Percentiles rank a stretch among this genome's conserved stretches.
Evolutionary conservation across 2,329 filamentous ascomycete species (phyloP).

Genomic region (Dothistroma septosporum): DNA sequence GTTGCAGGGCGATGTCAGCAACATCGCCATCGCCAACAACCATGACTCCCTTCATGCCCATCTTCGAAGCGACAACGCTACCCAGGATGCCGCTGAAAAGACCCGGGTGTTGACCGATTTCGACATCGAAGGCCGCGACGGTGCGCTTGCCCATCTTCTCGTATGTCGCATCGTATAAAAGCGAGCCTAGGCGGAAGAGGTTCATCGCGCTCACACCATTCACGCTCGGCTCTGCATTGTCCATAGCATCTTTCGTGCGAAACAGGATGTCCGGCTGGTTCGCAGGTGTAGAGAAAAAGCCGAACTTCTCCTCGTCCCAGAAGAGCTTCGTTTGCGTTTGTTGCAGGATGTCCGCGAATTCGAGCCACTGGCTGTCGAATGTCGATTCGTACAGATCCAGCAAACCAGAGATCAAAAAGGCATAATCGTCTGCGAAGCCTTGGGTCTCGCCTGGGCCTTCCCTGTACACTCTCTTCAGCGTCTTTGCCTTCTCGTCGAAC

Average conservation of each 20-base stretch:
- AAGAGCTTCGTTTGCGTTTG: slow-evolving; percentile 71
- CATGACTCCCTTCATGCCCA: slow-evolving; percentile 63
- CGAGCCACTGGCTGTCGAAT: slow-evolving; percentile 67
- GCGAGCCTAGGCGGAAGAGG: slow-evolving; percentile 70
- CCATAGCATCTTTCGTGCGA: slow-evolving; percentile 91
- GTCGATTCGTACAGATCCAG: slow-evolving; percentile 82
- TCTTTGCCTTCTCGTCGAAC: slow-evolving; percentile 60
- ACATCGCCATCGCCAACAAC: slow-evolving; percentile 48
- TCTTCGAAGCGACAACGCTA: slow-evolving; percentile 66
- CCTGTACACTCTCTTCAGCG: slow-evolving; percentile 70
- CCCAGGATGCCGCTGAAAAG: slow-evolving; percentile 79
- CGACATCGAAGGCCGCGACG: slow-evolving; percentile 80
- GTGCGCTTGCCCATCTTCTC: slow-evolving; percentile 65
- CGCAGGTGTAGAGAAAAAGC: slow-evolving; percentile 68
- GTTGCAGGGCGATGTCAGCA: slow-evolving; percentile 40
- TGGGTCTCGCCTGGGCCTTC: slow-evolving; percentile 61
- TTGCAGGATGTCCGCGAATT: slow-evolving; percentile 80
- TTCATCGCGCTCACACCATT: slow-evolving; percentile 87
- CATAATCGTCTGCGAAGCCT: slow-evolving; percentile 92
- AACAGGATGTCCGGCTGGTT: slow-evolving; percentile 68
- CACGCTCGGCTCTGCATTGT: slow-evolving; percentile 81
- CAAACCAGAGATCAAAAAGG: slow-evolving; percentile 77
- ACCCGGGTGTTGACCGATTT: slow-evolving; percentile 90
- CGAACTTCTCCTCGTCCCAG: slow-evolving; percentile 60
- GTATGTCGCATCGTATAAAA: slow-evolving; percentile 65